These are phyloP conservation scores for Acanthamoeba lenticulata DNA, from an alignment of 208 protist species.

Conservation along the genomic window DNA sequence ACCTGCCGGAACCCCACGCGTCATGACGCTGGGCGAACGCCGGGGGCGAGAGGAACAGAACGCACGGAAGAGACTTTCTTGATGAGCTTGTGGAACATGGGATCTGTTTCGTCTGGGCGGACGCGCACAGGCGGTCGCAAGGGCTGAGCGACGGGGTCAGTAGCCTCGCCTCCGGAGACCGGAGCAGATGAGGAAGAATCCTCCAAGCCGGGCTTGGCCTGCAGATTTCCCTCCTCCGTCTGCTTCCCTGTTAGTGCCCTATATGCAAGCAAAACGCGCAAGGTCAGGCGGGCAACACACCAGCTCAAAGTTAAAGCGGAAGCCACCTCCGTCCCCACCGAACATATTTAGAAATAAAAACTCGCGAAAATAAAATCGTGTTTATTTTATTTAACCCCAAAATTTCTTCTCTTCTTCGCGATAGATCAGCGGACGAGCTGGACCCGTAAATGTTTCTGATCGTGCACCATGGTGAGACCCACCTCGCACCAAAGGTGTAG, in stretches of 20 bases:
- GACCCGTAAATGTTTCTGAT: too few relatives aligned
- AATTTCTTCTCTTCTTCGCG: too few relatives aligned
- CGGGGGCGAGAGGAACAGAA: background rate
- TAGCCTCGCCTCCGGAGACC: background rate
- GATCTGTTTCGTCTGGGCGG: background rate
- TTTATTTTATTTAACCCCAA: background rate
- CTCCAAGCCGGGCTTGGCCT: background rate
- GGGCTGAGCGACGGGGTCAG: background rate
- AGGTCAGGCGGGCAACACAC: background rate
- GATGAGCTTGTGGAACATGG: background rate
- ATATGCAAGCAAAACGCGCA: background rate
- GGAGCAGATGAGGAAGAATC: background rate
- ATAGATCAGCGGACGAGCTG: too few relatives aligned
- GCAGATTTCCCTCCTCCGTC: background rate
- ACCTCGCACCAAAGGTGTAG: too few relatives aligned
- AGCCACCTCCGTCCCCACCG: background rate
- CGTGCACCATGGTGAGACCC: too few relatives aligned
- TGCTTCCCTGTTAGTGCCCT: background rate
- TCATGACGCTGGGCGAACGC: background rate
- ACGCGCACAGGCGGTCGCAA: background rate
- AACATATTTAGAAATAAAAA: background rate
- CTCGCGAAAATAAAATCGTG: too few relatives aligned
- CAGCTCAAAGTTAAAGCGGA: background rate
- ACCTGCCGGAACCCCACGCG: background rate
- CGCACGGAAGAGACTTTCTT: conserved; percentile 23